Base-by-base conservation (phyloP, 1,284 basidiomycete species). In the Boletellus deceptivus region DNA sequence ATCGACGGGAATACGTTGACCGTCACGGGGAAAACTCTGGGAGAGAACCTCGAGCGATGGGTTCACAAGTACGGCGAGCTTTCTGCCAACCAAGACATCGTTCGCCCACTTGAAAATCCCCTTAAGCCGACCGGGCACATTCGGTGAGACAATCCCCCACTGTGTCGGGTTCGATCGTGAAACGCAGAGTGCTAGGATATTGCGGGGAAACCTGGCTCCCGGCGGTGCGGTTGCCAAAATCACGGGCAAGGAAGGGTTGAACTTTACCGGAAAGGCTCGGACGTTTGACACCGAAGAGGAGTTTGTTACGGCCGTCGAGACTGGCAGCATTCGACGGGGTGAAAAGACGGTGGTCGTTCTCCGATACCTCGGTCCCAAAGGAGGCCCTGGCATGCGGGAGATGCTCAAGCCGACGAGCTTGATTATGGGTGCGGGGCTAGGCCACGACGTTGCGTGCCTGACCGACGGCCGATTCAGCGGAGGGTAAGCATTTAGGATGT, bases 401-500 rank as follows among this genome's bases (percentile, higher is more conserved):
- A 95, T 95, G 93, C 78, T 96, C 48, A 94, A 94, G 65, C 90
- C 91, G 14, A 93, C 91, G 24, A 89, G 88, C 70, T 68, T 91
- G 57, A 89, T 94, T 68, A 94, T 94, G 89, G 93, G 93, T 45
- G 92, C 93, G 4, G 93, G 93, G n/a, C 77, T 96, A 8, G 93
- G 93, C 10, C 72, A 87, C 56, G 91, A 93, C 58, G 91, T 94
- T 39, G 93, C 93, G 33, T 93, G 90, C 67, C 74, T 97, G 57
- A 97, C 93, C 16, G 93, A 97, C 72, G 93, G 94, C 46, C 84
- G 93, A 55, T 97, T 97, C 76, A 93, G 89, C 60, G 94, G 93
- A 70, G 93, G 90, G 87, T 91, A 59, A 67, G 82, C 72, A 41
- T 53, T 25, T 43, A 49, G 44, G 39, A 52, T 50, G 42, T 38